These are phyloP conservation scores for Paraphoma chrysanthemicola DNA, from an alignment of 2,329 filamentous ascomycete species.

Conservation along the genomic window DNA sequence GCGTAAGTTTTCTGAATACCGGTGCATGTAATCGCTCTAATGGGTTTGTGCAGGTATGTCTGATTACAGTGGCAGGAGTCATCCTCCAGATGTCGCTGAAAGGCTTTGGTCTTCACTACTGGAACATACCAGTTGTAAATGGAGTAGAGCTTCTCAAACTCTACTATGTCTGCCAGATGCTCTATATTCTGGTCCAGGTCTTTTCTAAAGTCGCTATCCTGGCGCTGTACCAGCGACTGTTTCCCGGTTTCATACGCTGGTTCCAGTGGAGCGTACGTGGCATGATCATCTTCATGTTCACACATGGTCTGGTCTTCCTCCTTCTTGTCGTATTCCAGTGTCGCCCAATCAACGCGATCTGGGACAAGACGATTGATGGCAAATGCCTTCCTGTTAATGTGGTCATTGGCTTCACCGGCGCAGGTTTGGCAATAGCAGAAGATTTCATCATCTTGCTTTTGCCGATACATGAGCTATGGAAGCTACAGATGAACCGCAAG, in stretches of 20 bases:
- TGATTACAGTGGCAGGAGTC: conserved; percentile 15
- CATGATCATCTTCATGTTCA: conserved; percentile 21
- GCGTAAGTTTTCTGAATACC: conserved; percentile 5
- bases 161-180: conserved; percentile 23
- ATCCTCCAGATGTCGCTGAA: conserved; percentile 22
- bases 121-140: conserved; percentile 11
- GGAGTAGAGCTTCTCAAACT: conserved; percentile 17
- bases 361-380: conserved; percentile 18
- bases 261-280: conserved; percentile 18
- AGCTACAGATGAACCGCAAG: conserved; percentile 17
- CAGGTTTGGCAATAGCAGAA: conserved; percentile 15
- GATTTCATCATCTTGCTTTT: conserved; percentile 22
- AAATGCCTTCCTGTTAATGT: conserved; percentile 17
- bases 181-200: conserved; percentile 18
- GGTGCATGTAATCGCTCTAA: conserved; percentile 1
- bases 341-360: conserved; percentile 16
- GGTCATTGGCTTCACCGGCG: conserved; percentile 17
- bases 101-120: conserved; percentile 23
- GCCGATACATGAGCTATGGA: conserved; percentile 20
- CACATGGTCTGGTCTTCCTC: conserved; percentile 19
- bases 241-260: conserved; percentile 13
- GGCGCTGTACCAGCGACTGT: conserved; percentile 15
- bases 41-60: conserved; percentile 1
- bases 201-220: conserved; percentile 22
- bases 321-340: conserved; percentile 21